phyloP scores from a whole-genome alignment of 495 filamentous ascomycete genomes.

The Aspergillus asperescens region DNA sequence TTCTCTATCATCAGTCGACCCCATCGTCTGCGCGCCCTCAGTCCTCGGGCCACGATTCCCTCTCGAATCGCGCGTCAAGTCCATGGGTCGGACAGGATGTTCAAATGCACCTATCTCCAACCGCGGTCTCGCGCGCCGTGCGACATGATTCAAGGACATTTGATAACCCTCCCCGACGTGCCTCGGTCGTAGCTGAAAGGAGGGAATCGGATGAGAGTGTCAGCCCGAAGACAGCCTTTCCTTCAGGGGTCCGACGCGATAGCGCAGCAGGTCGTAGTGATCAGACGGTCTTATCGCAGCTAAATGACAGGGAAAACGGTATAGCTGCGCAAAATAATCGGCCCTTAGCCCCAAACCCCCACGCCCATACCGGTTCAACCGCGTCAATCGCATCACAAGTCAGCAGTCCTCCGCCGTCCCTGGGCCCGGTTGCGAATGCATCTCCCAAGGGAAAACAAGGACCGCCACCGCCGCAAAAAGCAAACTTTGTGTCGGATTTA shows the following conservation, averaged over 20 bases:
- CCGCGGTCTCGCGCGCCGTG: slow-evolving; percentile 22
- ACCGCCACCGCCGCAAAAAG: slow-evolving; percentile 16
- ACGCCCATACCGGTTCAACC: slow-evolving; percentile 9
- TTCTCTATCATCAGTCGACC: slow-evolving; percentile 32
- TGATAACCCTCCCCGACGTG: slow-evolving; percentile 26
- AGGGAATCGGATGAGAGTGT: slow-evolving; percentile 39
- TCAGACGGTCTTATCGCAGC: slow-evolving; percentile 13
- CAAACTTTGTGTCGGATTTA: slow-evolving; percentile 22
- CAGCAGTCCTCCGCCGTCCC: slow-evolving; percentile 30
- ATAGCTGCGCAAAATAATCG: slow-evolving; percentile 25
- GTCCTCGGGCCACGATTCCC: slow-evolving; percentile 28
- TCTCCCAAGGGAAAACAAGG: slow-evolving; percentile 4
- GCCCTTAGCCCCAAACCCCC: slow-evolving; percentile 16
- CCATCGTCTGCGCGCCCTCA: slow-evolving; percentile 30
- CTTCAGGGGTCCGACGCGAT: slow-evolving; percentile 27
- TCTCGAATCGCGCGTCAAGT: slow-evolving; percentile 34
- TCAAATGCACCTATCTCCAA: slow-evolving; percentile 30
- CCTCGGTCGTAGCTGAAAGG: slow-evolving; percentile 28
- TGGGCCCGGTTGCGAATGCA: slow-evolving; percentile 14
- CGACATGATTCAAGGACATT: slow-evolving; percentile 27
- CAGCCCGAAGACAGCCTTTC: slow-evolving; percentile 40
- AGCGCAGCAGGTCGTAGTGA: slow-evolving; percentile 21
- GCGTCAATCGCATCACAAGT: slow-evolving; percentile 21
- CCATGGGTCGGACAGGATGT: slow-evolving; percentile 30
- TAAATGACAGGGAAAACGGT: slow-evolving; percentile 26